Base-by-base conservation (phyloP, 2,329 filamentous ascomycete genomes). In the Paecilomyces fulvus region DNA sequence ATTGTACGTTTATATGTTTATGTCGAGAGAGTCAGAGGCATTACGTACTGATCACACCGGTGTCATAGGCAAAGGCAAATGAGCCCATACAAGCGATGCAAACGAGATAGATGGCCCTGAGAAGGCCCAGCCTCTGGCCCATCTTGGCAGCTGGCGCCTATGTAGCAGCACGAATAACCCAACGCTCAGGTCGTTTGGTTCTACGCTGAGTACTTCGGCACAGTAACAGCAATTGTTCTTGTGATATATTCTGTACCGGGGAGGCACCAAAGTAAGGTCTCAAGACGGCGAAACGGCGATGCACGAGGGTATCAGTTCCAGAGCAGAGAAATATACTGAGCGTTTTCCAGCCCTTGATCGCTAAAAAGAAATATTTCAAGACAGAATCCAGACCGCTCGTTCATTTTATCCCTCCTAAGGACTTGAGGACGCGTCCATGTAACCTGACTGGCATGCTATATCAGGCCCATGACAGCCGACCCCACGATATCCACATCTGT, bases 61-160 rank as follows among this genome's bases (percentile, higher is more conserved):
- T 73, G 51, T 74, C 71, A 55, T 71, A 73, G 11, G 70, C 70
- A 56, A 73, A 73, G 2, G 70, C 64, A 56, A 73, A 74, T 2
- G 70, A 73, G 23, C 70, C 70, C 62, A 73, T 72, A 53, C 68
- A 73, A 59, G 69, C 70, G 54, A 69, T 64, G 0, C 64, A 67
- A 25, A 69, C 71, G 25, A 74, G 67, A 51, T 70, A 73, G 37
- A 66, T 62, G 52, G 70, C 71, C 48, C 72, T 61, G 51, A 73
- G 62, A 31, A 68, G 61, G 49, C 72, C 71, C 17, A 73, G 65
- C 56, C 58, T 66, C 54, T 65, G 65, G 55, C 65, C 68, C 68
- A 70, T 73, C 25, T 21, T 33, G 14, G 37, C 37, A 17, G 37
- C 20, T 20, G 33, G 14, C 14, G 37, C 37, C 17, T 43, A 8